Evolutionary conservation across 148 eudicot species (phyloP).

Genomic region (Mesembryanthemum crystallinum): DNA sequence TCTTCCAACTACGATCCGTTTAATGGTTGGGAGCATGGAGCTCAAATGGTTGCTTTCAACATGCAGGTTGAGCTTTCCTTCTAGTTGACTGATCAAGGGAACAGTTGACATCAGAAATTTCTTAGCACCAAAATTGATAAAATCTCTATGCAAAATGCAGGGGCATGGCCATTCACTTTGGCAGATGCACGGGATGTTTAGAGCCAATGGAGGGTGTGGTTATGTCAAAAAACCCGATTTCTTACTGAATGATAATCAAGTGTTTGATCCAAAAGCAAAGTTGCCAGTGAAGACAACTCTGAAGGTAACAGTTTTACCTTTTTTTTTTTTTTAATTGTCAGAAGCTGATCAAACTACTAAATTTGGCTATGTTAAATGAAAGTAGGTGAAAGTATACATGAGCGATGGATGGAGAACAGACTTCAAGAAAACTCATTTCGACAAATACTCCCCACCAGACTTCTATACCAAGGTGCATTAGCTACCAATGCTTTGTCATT

Average conservation of each 20-base stretch:
- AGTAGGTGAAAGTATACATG: conserved; percentile 58
- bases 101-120: background rate
- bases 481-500: background rate
- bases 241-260: conserved; percentile 29
- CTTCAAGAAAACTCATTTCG: conserved; percentile 49
- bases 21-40: conserved; percentile 41
- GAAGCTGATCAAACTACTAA: background rate
- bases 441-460: conserved; percentile 66
- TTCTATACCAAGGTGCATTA: conserved; percentile 47
- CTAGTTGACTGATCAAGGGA: background rate
- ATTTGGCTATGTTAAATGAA: background rate
- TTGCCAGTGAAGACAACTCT: conserved; percentile 38
- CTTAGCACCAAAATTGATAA: background rate
- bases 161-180: conserved; percentile 60
- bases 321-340: background rate
- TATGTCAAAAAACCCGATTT: conserved; percentile 68
- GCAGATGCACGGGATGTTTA: conserved; percentile 78
- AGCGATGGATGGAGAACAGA: conserved; percentile 76
- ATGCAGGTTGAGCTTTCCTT: conserved; percentile 27
- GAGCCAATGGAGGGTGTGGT: conserved; percentile 76
- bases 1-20: conserved; percentile 39
- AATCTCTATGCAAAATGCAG: conserved; percentile 23
- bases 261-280: conserved; percentile 34
- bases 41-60: conserved; percentile 45
- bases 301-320: conserved; percentile 39